Base-by-base conservation (phyloP, 192 early-diverging fungal species). In the Gryganskiella cystojenkinii region DNA sequence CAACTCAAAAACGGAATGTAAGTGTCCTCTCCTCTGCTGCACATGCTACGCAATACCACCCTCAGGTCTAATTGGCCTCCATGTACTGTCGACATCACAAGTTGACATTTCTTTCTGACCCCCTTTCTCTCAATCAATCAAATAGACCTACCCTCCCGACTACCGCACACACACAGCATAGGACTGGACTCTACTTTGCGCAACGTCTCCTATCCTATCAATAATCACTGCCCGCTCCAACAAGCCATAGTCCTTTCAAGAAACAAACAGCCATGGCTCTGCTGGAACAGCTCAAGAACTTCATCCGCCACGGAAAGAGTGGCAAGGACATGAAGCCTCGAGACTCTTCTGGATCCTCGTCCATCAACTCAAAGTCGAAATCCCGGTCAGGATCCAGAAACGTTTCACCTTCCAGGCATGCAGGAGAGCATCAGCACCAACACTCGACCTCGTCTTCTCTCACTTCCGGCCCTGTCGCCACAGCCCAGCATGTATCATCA, bases 271-370 rank as follows among this genome's bases (percentile, higher is more conserved):
- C 24, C 14, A 78, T 78, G 74, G 74, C 74, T 27, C 43, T 85
- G 42, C 74, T 85, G 30, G 75, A 82, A n/a, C 81, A 82, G 45
- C 59, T 85, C 43, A 85, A 82, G 67, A 81, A 82, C 35, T 72
- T 85, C 67, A 82, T 85, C 66, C 81, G 79, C 37, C 81, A 79
- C 51, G 81, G 84, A 13, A 80, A 85, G 44, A 81, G 72, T 9
- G 74, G 70, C 17, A 71, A 67, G 24, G 69, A 71, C 24, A 78
- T 78, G 67, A 67, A 64, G 44, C 42, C 61, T 37, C 66, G 74
- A 46, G 74, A 78, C 50, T 78, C n/a, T n/a, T n/a, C 74, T 1
- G 65, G 65, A 1, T 43, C 37, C 43, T 67, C 65, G 22, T 6
- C 56, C 55, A 17, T 8, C 37, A 22, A 22, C 56, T 42, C 58